phyloP scores from a whole-genome alignment of 2,329 filamentous ascomycete genomes.

The Apiospora hydei region DNA sequence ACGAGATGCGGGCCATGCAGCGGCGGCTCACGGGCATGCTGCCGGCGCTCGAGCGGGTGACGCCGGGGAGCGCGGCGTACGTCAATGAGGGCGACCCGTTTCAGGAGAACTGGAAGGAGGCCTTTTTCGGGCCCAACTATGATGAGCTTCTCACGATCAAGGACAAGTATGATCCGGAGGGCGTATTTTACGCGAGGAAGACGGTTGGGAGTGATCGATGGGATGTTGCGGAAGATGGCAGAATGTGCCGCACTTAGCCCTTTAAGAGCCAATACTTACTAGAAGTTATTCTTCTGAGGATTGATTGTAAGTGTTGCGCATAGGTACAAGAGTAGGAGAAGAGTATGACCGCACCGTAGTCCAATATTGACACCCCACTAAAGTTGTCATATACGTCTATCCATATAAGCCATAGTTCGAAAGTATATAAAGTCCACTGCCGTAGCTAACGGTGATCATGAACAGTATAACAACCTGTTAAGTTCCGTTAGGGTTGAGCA shows the following conservation, averaged over 20 bases:
- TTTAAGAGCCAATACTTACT: too few species aligned
- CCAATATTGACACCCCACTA: too few species aligned
- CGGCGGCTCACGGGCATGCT: slow-evolving; percentile 29
- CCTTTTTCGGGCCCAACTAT: slow-evolving; percentile 45
- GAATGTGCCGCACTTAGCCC: too few species aligned
- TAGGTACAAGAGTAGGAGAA: too few species aligned
- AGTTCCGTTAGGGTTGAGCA: too few species aligned
- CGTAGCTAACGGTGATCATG: too few species aligned
- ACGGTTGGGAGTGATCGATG: slow-evolving; percentile 25
- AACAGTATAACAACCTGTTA: too few species aligned
- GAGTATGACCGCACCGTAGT: too few species aligned
- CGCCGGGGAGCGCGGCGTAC: slow-evolving; percentile 37
- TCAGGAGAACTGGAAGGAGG: slow-evolving; percentile 39
- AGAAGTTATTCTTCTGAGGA: too few species aligned
- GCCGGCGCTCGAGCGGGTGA: slow-evolving; percentile 29
- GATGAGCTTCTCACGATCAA: slow-evolving; percentile 44
- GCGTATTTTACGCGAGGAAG: slow-evolving; percentile 34
- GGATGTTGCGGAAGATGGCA: slow-evolving; percentile 23
- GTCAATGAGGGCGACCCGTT: slow-evolving; percentile 50
- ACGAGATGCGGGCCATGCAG: slow-evolving; percentile 31
- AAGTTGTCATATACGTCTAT: too few species aligned
- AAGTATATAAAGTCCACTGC: neutral
- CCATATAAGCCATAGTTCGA: neutral
- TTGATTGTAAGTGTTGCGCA: too few species aligned
- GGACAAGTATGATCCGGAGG: slow-evolving; percentile 46